These are phyloP conservation scores for Panicum virgatum DNA, from an alignment of 202 grass and related monocot species.

Conservation along the genomic window DNA sequence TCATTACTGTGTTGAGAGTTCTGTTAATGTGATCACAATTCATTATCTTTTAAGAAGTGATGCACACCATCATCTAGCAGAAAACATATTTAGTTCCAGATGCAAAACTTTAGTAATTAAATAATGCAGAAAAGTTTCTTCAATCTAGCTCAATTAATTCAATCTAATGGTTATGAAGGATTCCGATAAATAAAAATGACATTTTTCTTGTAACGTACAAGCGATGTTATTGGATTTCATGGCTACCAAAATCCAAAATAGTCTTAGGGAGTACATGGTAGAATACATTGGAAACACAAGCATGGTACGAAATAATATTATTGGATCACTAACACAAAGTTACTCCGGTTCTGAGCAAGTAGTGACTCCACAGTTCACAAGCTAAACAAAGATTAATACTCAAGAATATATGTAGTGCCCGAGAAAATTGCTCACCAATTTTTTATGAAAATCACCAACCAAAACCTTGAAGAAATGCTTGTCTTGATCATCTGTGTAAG, in stretches of 20 bases:
- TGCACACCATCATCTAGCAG: no score
- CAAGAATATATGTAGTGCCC: background rate
- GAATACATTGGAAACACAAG: background rate
- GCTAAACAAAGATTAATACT: background rate
- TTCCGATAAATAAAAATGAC: background rate
- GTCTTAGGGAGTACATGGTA: background rate
- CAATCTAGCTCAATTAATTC: background rate
- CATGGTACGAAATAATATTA: background rate
- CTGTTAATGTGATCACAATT: background rate
- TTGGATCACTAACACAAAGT: background rate
- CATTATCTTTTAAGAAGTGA: background rate
- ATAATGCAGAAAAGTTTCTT: background rate
- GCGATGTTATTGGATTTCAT: background rate
- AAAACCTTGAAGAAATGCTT: conserved; percentile 47
- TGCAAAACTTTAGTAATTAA: background rate
- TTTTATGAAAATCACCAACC: conserved; percentile 32
- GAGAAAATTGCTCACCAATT: conserved; percentile 34
- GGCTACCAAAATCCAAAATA: background rate
- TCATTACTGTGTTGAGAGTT: background rate
- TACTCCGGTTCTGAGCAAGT: background rate
- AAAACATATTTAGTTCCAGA: background rate
- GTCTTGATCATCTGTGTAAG: background rate
- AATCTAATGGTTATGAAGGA: background rate
- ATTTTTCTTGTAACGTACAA: background rate
- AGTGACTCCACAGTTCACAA: background rate